Conservation (phyloP, 2,329 filamentous ascomycete species). For the Capronia epimyces region DNA sequence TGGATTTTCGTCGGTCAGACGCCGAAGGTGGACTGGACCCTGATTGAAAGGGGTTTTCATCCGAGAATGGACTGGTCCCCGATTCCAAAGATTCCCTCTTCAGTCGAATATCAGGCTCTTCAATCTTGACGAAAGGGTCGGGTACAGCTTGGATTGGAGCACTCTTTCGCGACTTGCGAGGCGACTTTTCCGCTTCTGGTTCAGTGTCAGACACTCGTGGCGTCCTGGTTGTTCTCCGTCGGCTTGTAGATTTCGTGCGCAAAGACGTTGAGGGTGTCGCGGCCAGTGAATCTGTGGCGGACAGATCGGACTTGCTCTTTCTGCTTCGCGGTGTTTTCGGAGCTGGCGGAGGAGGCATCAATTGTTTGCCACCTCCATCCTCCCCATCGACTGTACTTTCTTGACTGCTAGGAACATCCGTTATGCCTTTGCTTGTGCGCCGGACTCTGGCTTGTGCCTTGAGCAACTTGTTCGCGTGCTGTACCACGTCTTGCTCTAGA, state of each 20-base stretch:
- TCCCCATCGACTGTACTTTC: constrained; percentile 58
- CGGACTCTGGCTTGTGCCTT: constrained; percentile 70
- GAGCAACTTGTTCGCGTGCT: constrained; percentile 71
- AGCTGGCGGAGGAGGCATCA: constrained; percentile 45
- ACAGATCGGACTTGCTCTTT: constrained; percentile 35
- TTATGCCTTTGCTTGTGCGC: constrained; percentile 81
- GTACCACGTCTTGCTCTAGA: constrained; percentile 71
- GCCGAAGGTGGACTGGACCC: constrained; percentile 63
- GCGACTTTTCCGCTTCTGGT: constrained; percentile 43
- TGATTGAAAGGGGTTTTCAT: constrained; percentile 90
- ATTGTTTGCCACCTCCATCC: constrained; percentile 49
- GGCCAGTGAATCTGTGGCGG: constrained; percentile 33
- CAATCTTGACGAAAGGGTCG: constrained; percentile 32
- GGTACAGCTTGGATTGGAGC: constrained; percentile 34
- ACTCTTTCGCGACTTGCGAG: constrained; percentile 50
- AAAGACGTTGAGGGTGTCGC: constrained; percentile 40
- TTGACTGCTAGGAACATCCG: constrained; percentile 59
- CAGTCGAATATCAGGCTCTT: constrained; percentile 36
- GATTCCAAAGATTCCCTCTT: constrained; percentile 43
- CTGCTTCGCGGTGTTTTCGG: constrained; percentile 47
- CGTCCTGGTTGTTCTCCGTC: constrained; percentile 49
- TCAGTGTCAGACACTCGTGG: constrained; percentile 51
- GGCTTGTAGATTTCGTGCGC: constrained; percentile 50
- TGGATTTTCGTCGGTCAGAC: constrained; percentile 47
- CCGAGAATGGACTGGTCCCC: constrained; percentile 65